Evolutionary conservation across 176 grass and related monocot species (phyloP), one percentile per base, ranked within the genome.

Genomic region (Musa troglodytarum): DNA sequence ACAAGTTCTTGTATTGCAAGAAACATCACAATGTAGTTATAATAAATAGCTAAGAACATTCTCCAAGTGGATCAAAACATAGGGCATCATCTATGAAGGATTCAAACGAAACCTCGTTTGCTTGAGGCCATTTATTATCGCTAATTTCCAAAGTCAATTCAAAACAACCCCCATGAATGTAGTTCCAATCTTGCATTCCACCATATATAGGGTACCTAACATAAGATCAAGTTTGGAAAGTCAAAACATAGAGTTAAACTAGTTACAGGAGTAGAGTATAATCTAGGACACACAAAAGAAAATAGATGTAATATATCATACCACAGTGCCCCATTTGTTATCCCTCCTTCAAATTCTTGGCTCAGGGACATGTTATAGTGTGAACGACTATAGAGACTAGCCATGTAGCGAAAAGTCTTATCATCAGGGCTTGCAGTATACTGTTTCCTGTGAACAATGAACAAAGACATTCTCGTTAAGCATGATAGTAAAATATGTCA

Each of bases 141-240:
- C 90, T 97, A 79, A 97, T 91, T 82, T 97, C 94, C 84, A 97
- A 83, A 19, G 94, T 97, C 80, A 97, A 88, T 82, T 97, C 94
- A 80, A 97, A 97, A 82, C 94, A 97, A 26, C 84, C 84, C 76
- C 90, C 88, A 79, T 93, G 81, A 87, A 97, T 97, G 88, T 97
- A 97, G 69, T 97, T 97, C 94, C 94, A 97, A 63, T 97, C 94
- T 78, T 97, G 94, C 94, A 97, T 93, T 22, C 94, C 94, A 5
- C 94, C 94, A 85, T 97, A 97, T n/a, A 97, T 93, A 78, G 94
- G 94, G 77, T 97, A 97, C 94, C 94, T 97, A 43, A 65, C 65
- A 20, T 68, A 81, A 64, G 17, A 79, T 22, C 63, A 79, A 82
- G 20, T 72, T 71, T 53, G 82, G 25, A 72, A 72, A 68, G 10